Evolutionary conservation across 345 rosid genomes (phyloP).

Genomic region (Ceriops zippeliana): DNA sequence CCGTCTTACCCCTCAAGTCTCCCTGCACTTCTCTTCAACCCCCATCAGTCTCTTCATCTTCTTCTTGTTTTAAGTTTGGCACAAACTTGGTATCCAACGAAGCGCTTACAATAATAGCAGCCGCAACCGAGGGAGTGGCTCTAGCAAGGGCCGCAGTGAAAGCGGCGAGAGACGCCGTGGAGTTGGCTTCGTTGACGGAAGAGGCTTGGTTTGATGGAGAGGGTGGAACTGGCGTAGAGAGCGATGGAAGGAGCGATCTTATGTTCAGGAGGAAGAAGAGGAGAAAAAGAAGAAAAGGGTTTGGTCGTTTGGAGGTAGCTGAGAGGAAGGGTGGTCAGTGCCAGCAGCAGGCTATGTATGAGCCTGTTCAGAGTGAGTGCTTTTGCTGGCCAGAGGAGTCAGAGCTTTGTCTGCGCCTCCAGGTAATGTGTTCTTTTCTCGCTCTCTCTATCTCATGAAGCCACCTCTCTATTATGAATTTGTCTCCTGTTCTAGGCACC

Average conservation of each 20-base stretch:
- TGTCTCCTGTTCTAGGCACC: too few relatives aligned
- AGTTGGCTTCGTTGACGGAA: constrained; percentile 19
- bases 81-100: constrained; percentile 21
- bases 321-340: constrained; percentile 9
- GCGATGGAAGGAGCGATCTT: constrained; percentile 2
- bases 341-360: neutral
- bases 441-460: neutral
- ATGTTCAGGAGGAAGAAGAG: constrained; percentile 37
- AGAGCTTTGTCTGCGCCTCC: constrained; percentile 43
- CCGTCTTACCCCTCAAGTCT: constrained; percentile 34
- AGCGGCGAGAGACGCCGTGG: constrained; percentile 33
- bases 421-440: constrained; percentile 23
- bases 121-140: constrained; percentile 13
- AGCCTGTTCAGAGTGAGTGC: constrained; percentile 27
- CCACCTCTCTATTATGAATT: neutral
- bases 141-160: constrained; percentile 27
- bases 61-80: constrained; percentile 24
- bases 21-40: constrained; percentile 20
- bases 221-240: neutral
- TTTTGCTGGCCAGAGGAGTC: constrained; percentile 47
- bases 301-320: constrained; percentile 21
- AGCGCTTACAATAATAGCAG: constrained; percentile 14
- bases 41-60: constrained; percentile 19
- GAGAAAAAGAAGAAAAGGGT: constrained; percentile 37
- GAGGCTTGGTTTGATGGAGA: constrained; percentile 11